Evolutionary conservation across 495 filamentous ascomycete species (phyloP), one percentile per base, ranked within the genome.

Genomic region (Oidiodendron maius): DNA sequence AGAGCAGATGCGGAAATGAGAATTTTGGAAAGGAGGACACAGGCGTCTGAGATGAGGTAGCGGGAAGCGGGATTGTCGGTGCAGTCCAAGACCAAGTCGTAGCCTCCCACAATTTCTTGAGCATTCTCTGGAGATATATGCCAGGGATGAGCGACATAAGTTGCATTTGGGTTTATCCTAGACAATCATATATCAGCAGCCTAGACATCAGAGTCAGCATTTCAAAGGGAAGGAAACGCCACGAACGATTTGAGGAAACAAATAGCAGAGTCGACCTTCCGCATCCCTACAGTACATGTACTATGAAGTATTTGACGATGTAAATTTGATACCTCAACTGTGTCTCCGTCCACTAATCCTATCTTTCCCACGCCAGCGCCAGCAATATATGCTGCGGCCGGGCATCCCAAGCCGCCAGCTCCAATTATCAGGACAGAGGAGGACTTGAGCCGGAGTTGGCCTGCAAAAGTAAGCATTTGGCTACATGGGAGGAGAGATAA

Each of bases 41-140:
- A 89, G 13, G 87, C 76, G 56, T 98, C 93, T 0, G 90, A 96
- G 56, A 97, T 87, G 4, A 97, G 73, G 62, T 98, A 97, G 32
- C 93, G 87, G 0, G 90, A 84, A 4, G 84, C 83, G 0, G 91
- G 93, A 47, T 88, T 88, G 64, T 98, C 93, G 3, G 90, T 95
- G 59, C 93, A 98, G 64, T 98, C 93, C 23, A 98, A 77, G 21
- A 97, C 78, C 4, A 96, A 53, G 58, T 96, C 89, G 61, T 94
- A 96, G 2, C 65, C 50, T 0, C 64, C 44, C 45, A 91, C 82
- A 32, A 82, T 80, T 13, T 71, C 57, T 8, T 81, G 67, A 0
- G 88, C 86, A 40, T 78, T 83, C 49, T 77, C 61, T 0, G 86
- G 74, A 0, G 70, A 72, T 20, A 96, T 70, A 48, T 83, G 82